phyloP scores from a whole-genome alignment of 2,329 filamentous ascomycete species.

The Thelonectria rubi region DNA sequence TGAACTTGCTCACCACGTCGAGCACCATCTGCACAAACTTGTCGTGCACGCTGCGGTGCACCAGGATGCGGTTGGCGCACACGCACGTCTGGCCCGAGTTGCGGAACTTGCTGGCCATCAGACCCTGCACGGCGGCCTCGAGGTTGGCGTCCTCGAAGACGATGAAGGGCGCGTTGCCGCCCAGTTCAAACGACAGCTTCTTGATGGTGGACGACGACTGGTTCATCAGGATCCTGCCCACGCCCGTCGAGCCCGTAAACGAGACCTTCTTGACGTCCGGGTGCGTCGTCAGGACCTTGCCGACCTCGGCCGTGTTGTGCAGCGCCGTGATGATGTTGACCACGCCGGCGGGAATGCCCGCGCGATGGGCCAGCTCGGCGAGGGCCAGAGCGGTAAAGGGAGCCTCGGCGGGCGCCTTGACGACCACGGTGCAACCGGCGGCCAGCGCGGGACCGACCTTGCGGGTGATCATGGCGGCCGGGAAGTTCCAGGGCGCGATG shows the following conservation, averaged over 20 bases:
- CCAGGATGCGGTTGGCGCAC: slow-evolving; percentile 67
- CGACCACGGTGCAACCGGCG: slow-evolving; percentile 80
- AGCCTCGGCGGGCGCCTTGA: slow-evolving; percentile 88
- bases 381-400: slow-evolving; percentile 87
- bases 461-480: slow-evolving; percentile 60
- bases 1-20: slow-evolving; percentile 64
- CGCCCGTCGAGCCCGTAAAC: slow-evolving; percentile 70
- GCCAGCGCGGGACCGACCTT: slow-evolving; percentile 66
- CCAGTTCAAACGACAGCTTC: slow-evolving; percentile 78
- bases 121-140: slow-evolving; percentile 72
- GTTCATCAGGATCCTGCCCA: slow-evolving; percentile 68
- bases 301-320: slow-evolving; percentile 80
- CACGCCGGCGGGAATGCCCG: slow-evolving; percentile 86
- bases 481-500: slow-evolving; percentile 65
- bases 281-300: slow-evolving; percentile 59
- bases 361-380: slow-evolving; percentile 82
- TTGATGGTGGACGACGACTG: slow-evolving; percentile 74
- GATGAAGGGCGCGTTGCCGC: slow-evolving; percentile 79
- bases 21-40: slow-evolving; percentile 60
- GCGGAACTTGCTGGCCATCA: slow-evolving; percentile 75
- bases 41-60: slow-evolving; percentile 68
- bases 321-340: slow-evolving; percentile 85
- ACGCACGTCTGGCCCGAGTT: slow-evolving; percentile 78
- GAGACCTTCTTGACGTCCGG: slow-evolving; percentile 71
- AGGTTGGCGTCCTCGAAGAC: slow-evolving; percentile 79